These are phyloP conservation scores for Jaapia argillacea DNA, from an alignment of 768 basidiomycete genomes.

Conservation along the genomic window DNA sequence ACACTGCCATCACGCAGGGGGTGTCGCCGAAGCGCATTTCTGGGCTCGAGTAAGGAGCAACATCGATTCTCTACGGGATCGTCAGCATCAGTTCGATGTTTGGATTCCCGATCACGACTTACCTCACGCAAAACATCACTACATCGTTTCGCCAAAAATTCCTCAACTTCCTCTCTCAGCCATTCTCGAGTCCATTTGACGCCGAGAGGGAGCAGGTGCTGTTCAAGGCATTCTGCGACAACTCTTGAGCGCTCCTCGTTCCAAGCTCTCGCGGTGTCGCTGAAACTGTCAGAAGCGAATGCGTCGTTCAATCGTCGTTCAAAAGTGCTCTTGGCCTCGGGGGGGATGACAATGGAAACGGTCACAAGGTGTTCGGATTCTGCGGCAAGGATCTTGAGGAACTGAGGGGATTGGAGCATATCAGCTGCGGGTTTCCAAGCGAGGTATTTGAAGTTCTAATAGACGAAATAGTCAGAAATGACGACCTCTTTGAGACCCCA, in stretches of 20 bases:
- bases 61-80: conserved; percentile 60
- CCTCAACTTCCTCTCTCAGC: conserved; percentile 85
- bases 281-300: conserved; percentile 77
- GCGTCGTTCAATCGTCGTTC: conserved; percentile 71
- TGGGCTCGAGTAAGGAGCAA: conserved; percentile 58
- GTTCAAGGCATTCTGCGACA: conserved; percentile 68
- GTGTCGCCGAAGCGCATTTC: conserved; percentile 62
- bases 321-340: conserved; percentile 52
- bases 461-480: conserved; percentile 4
- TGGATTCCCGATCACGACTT: conserved; percentile 13
- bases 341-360: conserved; percentile 57
- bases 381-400: conserved; percentile 83
- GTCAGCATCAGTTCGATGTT: conserved; percentile 2
- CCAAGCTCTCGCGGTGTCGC: conserved; percentile 83
- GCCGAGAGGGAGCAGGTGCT: conserved; percentile 75
- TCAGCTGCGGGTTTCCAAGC: conserved; percentile 62
- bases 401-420: conserved; percentile 68
- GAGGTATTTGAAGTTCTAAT: conserved; percentile 92
- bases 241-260: conserved; percentile 77
- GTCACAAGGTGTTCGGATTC: conserved; percentile 85
- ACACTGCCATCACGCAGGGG: conserved; percentile 77
- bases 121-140: conserved; percentile 64
- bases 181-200: conserved; percentile 87
- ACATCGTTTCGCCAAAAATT: conserved; percentile 62
- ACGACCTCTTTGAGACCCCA: neutral